phyloP scores from a whole-genome alignment of 768 basidiomycete species.

The Lentinula aciculospora region DNA sequence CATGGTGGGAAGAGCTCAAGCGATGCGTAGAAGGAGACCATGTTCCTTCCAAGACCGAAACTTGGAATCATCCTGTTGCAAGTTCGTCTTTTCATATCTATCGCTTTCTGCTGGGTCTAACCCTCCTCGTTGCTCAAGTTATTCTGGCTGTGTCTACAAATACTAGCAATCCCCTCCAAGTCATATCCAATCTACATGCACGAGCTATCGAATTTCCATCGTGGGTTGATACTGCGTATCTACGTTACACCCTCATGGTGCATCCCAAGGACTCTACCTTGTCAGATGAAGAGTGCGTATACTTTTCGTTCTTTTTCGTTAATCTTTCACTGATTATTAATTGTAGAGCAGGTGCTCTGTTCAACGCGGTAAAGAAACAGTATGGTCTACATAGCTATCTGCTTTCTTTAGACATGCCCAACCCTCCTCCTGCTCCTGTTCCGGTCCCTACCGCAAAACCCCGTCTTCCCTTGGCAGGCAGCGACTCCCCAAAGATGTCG shows the following conservation, averaged over 20 bases:
- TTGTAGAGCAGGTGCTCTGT: slow-evolving; percentile 65
- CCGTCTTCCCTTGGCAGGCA: slow-evolving; percentile 50
- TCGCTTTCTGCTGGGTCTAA: slow-evolving; percentile 8
- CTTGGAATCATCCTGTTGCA: slow-evolving; percentile 85
- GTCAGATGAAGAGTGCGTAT: slow-evolving; percentile 73
- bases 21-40: slow-evolving; percentile 75
- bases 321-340: slow-evolving; percentile 1
- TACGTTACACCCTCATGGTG: slow-evolving; percentile 73
- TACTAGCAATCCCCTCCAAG: slow-evolving; percentile 77
- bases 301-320: slow-evolving; percentile 7
- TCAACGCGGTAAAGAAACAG: slow-evolving; percentile 86
- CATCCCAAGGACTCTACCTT: slow-evolving; percentile 67
- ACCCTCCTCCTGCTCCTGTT: slow-evolving; percentile 59
- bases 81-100: slow-evolving; percentile 39
- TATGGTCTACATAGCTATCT: slow-evolving; percentile 75
- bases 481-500: slow-evolving; percentile 12
- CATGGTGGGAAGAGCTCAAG: slow-evolving; percentile 86
- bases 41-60: slow-evolving; percentile 64
- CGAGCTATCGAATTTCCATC: slow-evolving; percentile 62
- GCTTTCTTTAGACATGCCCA: slow-evolving; percentile 56
- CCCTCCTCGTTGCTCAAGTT: slow-evolving; percentile 46
- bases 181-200: slow-evolving; percentile 70
- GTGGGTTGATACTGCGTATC: slow-evolving; percentile 72
- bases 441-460: slow-evolving; percentile 62
- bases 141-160: slow-evolving; percentile 78